Base-by-base conservation (phyloP, 2,329 filamentous ascomycete genomes). In the Magnaporthiopsis rhizophila region DNA sequence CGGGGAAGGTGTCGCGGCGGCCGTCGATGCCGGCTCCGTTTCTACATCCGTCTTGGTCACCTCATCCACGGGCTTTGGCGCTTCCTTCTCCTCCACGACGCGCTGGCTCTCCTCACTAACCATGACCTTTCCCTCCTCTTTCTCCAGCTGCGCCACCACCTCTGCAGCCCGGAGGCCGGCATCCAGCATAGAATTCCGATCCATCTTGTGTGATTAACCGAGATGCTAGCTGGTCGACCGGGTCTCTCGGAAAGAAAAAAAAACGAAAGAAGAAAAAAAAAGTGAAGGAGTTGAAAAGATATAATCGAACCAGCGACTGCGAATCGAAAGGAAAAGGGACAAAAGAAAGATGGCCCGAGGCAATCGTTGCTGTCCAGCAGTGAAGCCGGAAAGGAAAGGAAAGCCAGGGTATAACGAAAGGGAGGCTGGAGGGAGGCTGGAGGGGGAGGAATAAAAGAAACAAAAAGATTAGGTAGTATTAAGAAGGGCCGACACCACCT, bases 321-420 rank as follows among this genome's bases (percentile, higher is more conserved):
- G 57, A 58, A 58, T 24, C 3, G n/a, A 28, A 58, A 53, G 1
- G n/a, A 53, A 53, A 11, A 24, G 21, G 3, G 45, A 15, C 24
- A 58, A 24, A 58, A 58, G 30, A 58, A 58, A 32, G 57, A 26
- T 7, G 30, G 45, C 38, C 13, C 15, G 15, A 15, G 38, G 38
- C 38, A 6, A 24, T 72, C 69, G 67, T 70, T 67, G 68, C 69
- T 71, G 71, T 66, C 69, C 70, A 69, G 70, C 70, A 72, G 71
- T 68, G 67, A 63, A n/a, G 45, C 45, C 9, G 45, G 30, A 4
- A 50, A 59, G 24, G 13, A 59, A 59, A 30, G 50, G 50, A 53
- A 50, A 50, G 6, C 21, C 21, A 3, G n/a, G 12, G 11, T 30
- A n/a, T 50, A 45, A 62, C 3, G 26, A 53, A 50, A 53, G n/a